A percentile compares a stretch with the other conserved stretches of the same genome.
Evolutionary conservation across 805 yeast genomes (phyloP).

Genomic region (Lachancea waltii): DNA sequence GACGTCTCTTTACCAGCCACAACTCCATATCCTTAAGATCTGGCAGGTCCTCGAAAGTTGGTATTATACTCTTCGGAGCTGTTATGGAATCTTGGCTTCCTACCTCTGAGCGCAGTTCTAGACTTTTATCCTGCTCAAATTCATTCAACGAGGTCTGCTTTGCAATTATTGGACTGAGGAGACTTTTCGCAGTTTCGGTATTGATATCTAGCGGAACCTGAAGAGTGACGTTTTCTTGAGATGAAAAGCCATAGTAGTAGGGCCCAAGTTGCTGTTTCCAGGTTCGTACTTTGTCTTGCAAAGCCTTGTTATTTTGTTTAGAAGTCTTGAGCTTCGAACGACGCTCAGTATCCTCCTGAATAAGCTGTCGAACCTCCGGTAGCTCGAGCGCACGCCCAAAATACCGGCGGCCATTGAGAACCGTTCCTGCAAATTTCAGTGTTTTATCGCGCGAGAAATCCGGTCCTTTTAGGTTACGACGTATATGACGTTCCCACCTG

Average conservation of each 20-base stretch:
- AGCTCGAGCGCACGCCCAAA: constrained; percentile 81
- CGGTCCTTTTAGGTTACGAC: constrained; percentile 60
- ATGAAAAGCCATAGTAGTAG: constrained; percentile 40
- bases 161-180: background rate
- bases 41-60: constrained; percentile 22
- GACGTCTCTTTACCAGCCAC: constrained; percentile 42
- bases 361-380: constrained; percentile 56
- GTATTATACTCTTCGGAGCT: constrained; percentile 3
- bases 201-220: background rate
- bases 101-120: constrained; percentile 3
- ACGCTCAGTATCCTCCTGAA: constrained; percentile 33
- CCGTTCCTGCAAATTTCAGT: constrained; percentile 21
- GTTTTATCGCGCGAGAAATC: constrained; percentile 40
- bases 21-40: constrained; percentile 37
- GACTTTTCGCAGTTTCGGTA: background rate
- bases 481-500: constrained; percentile 75
- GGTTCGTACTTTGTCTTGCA: constrained; percentile 21
- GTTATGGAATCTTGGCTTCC: constrained; percentile 1
- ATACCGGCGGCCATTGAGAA: constrained; percentile 55
- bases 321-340: constrained; percentile 18
- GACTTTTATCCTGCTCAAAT: constrained; percentile 2
- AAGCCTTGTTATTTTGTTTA: constrained; percentile 16
- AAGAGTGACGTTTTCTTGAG: constrained; percentile 17
- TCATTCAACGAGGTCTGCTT: background rate
- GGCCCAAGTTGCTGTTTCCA: constrained; percentile 28